phyloP scores from a whole-genome alignment of 768 basidiomycete genomes.

The Mrakia blollopis region DNA sequence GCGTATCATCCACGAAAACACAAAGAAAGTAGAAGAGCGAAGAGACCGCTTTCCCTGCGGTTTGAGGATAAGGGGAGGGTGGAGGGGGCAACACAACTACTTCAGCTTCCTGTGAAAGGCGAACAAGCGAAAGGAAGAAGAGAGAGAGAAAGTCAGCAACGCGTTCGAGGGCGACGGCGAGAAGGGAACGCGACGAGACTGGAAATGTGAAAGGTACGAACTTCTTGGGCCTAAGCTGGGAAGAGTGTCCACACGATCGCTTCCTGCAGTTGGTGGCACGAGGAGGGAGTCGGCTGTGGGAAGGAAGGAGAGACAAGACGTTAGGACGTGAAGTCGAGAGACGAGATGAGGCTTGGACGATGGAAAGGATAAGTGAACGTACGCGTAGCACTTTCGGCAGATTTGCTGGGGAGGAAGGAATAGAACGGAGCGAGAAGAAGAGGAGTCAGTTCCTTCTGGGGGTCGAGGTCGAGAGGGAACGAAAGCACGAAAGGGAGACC shows the following conservation, averaged over 20 bases:
- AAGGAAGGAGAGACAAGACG: slow-evolving; percentile 17
- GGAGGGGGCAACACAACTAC: slow-evolving; percentile 23
- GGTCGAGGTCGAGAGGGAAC: not conserved
- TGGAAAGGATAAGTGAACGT: not conserved
- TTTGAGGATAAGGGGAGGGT: not conserved
- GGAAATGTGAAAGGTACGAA: not conserved
- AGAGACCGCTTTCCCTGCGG: not conserved
- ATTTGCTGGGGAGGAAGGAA: slow-evolving; percentile 6
- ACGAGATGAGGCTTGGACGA: not conserved
- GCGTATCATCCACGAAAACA: slow-evolving; percentile 23
- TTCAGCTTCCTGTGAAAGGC: slow-evolving; percentile 27
- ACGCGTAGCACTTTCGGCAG: slow-evolving; percentile 27
- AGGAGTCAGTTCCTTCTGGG: not conserved
- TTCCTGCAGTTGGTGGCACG: slow-evolving; percentile 99
- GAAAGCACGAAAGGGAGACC: not conserved
- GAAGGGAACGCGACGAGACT: not conserved
- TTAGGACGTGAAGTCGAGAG: not conserved
- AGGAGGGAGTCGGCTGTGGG: slow-evolving; percentile 95
- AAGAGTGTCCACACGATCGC: slow-evolving; percentile 54
- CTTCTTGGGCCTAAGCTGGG: slow-evolving; percentile 33
- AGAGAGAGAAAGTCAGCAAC: not conserved
- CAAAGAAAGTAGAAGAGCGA: not conserved
- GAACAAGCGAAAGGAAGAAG: not conserved
- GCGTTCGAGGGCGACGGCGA: not conserved
- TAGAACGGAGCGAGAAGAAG: not conserved